Percentiles rank a stretch among this genome's conserved stretches.
These are phyloP conservation scores for Sorghum bicolor DNA, from an alignment of 176 grass and related monocot species.

Conservation along the genomic window Sorghum_bicolor_NCBIv3 NC_012873.2:55963001-55963500, in stretches of 20 bases:
- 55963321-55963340: not conserved
- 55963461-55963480: not conserved
- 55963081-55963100: conserved; percentile 46
- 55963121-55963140: conserved; percentile 96
- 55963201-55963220: conserved; percentile 87
- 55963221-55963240: conserved; percentile 38
- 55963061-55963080: not conserved
- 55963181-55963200: conserved; percentile 82
- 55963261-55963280: not conserved
- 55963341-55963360: not conserved
- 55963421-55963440: too few species aligned
- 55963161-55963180: conserved; percentile 97
- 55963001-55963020: conserved; percentile 1
- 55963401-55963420: too few species aligned
- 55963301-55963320: not conserved
- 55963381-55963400: too few species aligned
- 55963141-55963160: conserved; percentile 97
- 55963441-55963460: too few species aligned
- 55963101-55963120: conserved; percentile 87
- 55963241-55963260: not conserved
- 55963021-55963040: not conserved
- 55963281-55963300: not conserved
- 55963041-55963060: not conserved
- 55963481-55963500: not conserved
- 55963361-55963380: too few species aligned